Evolutionary conservation across 805 yeast genomes (phyloP), one percentile per base, ranked within the genome.

Genomic region (Kuraishia ogatae): DNA sequence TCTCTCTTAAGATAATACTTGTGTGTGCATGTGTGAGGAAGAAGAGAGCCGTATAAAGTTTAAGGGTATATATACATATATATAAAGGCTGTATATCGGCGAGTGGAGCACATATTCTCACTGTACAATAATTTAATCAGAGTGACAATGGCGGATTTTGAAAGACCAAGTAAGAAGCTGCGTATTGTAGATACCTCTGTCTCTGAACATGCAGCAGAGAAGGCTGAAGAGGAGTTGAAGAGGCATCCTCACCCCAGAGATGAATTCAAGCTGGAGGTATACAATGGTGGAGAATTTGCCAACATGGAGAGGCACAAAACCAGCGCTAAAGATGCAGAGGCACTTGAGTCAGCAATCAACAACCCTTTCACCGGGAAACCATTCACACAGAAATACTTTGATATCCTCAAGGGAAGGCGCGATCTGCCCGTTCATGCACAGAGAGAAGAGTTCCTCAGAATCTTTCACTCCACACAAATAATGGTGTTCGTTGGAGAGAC

Each of bases 401-500:
- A 83, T 58, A 94, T 94, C 58, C 75, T 94, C 58, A 83, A 82
- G 62, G 80, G 77, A 24, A 82, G 99, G 71, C 81, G 96, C 61
- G 87, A 89, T 58, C 77, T 94, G 58, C 99, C 99, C 1, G 98
- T 94, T 21, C 97, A 93, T 71, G 83, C 91, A 28, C 97, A 94
- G 71, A 80, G 98, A 67, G 87, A 83, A 54, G 96, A 93, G 71
- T 94, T 94, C 68, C 78, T 94, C 56, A 77, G 79, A 60, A 83
- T 89, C 56, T 94, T 87, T 71, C 98, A 93, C 59, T 73, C 79
- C 21, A 84, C 93, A 46, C 99, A 93, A 72, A 88, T 93, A 67
- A 87, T 94, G 96, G 98, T 93, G 43, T 90, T 94, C 71, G 98
- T 94, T 53, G 99, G 99, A 76, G 99, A 93, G 69, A 93, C 99